Evolutionary conservation across 2,329 filamentous ascomycete species (phyloP), one percentile per base, ranked within the genome.

Genomic region (Zelopaecilomyces penicillatus): DNA sequence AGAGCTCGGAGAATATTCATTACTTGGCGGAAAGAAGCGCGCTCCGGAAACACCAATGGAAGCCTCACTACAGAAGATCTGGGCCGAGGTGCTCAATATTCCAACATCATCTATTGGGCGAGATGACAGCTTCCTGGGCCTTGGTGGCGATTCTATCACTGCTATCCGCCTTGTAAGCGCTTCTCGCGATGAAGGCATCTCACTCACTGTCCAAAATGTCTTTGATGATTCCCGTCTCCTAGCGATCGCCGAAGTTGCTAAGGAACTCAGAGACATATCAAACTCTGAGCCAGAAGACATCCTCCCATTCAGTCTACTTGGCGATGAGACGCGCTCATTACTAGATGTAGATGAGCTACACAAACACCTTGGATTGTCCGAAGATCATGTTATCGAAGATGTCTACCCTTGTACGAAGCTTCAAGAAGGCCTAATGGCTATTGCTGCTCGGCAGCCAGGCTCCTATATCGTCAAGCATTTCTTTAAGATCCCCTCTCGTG

Each of bases 371-470:
- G 29, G 43, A 37, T 1, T 37, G 41, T 28, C 32, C 51, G 10
- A 29, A n/a, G 45, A 46, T 5, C 11, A 38, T 4, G 5, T 42
- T 27, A 34, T 34, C 8, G 34, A 46, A 7, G 39, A 46, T 28
- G 40, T 35, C 6, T 46, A 38, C 29, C 44, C 44, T 11, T 46
- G 44, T 12, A 29, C 42, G 3, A 34, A 7, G 4, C 53, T 69
- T 3, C 67, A 70, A 39, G 64, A 65, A 49, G 65, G 62, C 1
- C 55, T 69, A 2, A 57, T 70, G 37, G 58, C 63, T 0, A 50
- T 67, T 2, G 56, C 65, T 1, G 52, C 50, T 28, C 54, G 60
- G 11, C 41, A 51, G 2, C 46, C 42, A 0, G 65, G 63, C 1
- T 59, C 58, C 1, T 70, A 70, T 38, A 56, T 66, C 5, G 56